Percentiles rank a stretch among this genome's conserved stretches.
phyloP scores from a whole-genome alignment of 1,284 basidiomycete genomes.

The Ceratobasidium sp. region DNA sequence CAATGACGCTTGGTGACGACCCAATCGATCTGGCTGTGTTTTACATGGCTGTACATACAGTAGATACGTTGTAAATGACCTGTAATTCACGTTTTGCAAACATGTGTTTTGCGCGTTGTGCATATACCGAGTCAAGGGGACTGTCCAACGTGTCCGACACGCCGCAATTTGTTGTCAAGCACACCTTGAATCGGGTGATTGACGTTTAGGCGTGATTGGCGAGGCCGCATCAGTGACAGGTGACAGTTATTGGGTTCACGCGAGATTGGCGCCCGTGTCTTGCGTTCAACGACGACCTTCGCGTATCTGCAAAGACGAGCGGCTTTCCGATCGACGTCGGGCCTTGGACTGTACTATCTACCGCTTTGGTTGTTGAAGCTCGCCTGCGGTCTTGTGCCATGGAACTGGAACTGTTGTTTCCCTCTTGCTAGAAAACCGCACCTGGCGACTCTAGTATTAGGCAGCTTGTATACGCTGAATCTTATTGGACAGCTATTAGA shows the following conservation, averaged over 20 bases:
- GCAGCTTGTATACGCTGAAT: too few relatives aligned
- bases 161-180: neutral
- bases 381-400: neutral
- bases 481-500: too few relatives aligned
- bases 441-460: neutral
- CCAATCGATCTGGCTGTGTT: neutral
- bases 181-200: neutral
- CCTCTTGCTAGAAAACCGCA: too few relatives aligned
- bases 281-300: neutral
- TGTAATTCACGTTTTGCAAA: slow-evolving; percentile 1
- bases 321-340: neutral
- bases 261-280: neutral
- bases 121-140: neutral
- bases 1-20: neutral
- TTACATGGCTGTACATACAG: slow-evolving; percentile 11
- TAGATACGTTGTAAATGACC: neutral
- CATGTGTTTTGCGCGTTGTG: neutral
- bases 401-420: too few relatives aligned
- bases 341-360: neutral
- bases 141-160: neutral
- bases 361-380: neutral
- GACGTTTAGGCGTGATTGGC: neutral
- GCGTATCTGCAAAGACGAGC: neutral
- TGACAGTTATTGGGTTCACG: neutral
- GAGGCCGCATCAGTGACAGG: neutral